Evolutionary conservation across 352 stramenopile species (phyloP), one percentile per base, ranked within the genome.

Genomic region (Blastocystis sp.): DNA sequence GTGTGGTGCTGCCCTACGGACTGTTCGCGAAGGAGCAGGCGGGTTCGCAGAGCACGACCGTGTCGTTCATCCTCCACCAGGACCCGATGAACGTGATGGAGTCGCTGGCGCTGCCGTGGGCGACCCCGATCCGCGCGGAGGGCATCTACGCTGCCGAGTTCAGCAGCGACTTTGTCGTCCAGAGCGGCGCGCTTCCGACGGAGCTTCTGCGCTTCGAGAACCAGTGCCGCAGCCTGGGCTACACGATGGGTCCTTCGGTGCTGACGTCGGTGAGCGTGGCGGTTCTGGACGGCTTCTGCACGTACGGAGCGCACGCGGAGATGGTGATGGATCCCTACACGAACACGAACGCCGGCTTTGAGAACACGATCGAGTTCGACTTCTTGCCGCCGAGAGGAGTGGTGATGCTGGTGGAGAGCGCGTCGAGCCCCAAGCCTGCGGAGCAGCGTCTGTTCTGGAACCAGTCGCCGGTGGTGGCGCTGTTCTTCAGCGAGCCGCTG

Each of bases 401-500:
- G 21, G 36, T 42, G 46, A 24, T 29, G 21, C 49, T 78, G 3
- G 42, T 78, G 27, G 46, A 78, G 4, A n/a, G 29, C 8, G 51
- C 24, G 4, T 36, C 40, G 27, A 57, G 21, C 27, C 18, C 24
- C 4, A 38, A 36, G 11, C 42, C 67, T 32, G 67, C 56, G 18
- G 29, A 21, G n/a, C 14, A 16, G 18, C n/a, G 29, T 27, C 38
- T 44, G n/a, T 78, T 57, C 67, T 78, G 67, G 67, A 78, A 78
- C 18, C 46, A 57, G 6, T n/a, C 40, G 14, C 67, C 67, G 27
- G 67, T 78, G n/a, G 67, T 78, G 67, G 67, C 67, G 14, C 4
- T 78, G 0, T 78, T 78, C 40, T 78, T 78, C 67, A 46, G 57
- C 32, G 67, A 78, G 67, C 42, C 40, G 27, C 18, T 78, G 36